Conservation (phyloP, 306 rosid genomes). For the Dryas octopetala region DNA sequence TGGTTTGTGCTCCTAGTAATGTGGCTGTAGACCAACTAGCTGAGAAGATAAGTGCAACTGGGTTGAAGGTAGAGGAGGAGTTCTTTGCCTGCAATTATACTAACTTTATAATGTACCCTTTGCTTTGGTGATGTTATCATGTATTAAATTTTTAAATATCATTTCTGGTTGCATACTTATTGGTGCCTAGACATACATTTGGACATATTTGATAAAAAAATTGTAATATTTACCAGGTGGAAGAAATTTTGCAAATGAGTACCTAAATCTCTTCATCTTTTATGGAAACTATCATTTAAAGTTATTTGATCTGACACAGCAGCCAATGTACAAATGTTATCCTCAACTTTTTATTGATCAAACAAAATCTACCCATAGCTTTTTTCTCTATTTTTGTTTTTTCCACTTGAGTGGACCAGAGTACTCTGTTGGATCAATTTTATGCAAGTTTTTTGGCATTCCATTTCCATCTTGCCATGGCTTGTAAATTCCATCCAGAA, state of each 20-base stretch:
- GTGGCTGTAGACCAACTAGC: slow-evolving; percentile 98
- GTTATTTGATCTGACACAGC: too few relatives aligned
- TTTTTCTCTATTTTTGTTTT: too few relatives aligned
- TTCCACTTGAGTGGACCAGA: too few relatives aligned
- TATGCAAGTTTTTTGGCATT: too few relatives aligned
- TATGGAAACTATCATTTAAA: too few relatives aligned
- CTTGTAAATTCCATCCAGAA: too few relatives aligned
- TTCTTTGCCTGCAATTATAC: background rate
- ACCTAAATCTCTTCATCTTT: too few relatives aligned
- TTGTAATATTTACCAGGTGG: background rate
- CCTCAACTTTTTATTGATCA: too few relatives aligned
- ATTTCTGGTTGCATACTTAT: background rate
- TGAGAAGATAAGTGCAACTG: slow-evolving; percentile 97
- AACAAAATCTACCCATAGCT: too few relatives aligned
- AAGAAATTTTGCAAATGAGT: background rate
- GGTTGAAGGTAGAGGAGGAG: slow-evolving; percentile 71
- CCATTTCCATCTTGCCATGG: too few relatives aligned
- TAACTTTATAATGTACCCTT: background rate
- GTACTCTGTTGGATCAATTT: too few relatives aligned
- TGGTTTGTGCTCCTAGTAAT: slow-evolving; percentile 99
- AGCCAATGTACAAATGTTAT: too few relatives aligned
- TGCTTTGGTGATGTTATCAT: slow-evolving; percentile 2
- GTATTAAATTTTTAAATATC: background rate
- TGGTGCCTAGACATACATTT: background rate
- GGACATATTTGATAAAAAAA: background rate